Evolutionary conservation across 2,329 filamentous ascomycete genomes (phyloP).

Genomic region (Alternaria dauci): DNA sequence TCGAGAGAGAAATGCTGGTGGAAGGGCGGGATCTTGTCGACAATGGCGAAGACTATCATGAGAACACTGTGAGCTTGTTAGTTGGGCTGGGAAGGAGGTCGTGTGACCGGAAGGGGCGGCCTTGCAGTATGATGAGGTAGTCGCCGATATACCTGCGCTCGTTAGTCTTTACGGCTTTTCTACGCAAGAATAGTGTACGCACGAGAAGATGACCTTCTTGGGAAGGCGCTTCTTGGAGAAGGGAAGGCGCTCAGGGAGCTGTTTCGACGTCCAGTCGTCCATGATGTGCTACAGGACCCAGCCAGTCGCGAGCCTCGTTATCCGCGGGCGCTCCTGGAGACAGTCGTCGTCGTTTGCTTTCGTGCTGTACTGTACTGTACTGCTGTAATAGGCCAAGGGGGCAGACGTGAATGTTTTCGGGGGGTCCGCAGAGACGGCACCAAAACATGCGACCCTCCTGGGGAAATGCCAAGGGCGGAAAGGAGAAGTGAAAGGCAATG

Average conservation of each 20-base stretch:
- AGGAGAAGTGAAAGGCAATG: slow-evolving; percentile 20
- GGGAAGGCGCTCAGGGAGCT: slow-evolving; percentile 58
- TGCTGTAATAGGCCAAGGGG: neutral
- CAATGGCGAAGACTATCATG: slow-evolving; percentile 60
- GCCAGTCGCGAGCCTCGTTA: slow-evolving; percentile 14
- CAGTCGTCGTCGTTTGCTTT: neutral
- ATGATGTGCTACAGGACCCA: slow-evolving; percentile 39
- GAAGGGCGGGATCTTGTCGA: slow-evolving; percentile 64
- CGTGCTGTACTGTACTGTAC: neutral
- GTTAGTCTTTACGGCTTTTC: slow-evolving; percentile 27
- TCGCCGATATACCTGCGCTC: slow-evolving; percentile 62
- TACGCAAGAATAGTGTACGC: slow-evolving; percentile 32
- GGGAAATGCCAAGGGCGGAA: slow-evolving; percentile 36
- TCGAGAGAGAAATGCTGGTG: slow-evolving; percentile 66
- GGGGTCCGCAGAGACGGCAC: slow-evolving; percentile 23
- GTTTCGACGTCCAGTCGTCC: slow-evolving; percentile 48
- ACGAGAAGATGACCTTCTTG: slow-evolving; percentile 63
- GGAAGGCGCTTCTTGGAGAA: slow-evolving; percentile 63
- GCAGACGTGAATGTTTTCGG: slow-evolving; percentile 13
- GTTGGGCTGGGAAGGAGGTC: slow-evolving; percentile 42
- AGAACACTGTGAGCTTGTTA: slow-evolving; percentile 54
- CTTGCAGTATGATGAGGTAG: slow-evolving; percentile 67
- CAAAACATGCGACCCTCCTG: slow-evolving; percentile 41
- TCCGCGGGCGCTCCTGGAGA: neutral
- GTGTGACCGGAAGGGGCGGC: slow-evolving; percentile 35